Percentiles rank a stretch among this genome's conserved stretches.
phyloP scores from a whole-genome alignment of 805 yeast genomes.

The Ogataea salicorniae region DNA sequence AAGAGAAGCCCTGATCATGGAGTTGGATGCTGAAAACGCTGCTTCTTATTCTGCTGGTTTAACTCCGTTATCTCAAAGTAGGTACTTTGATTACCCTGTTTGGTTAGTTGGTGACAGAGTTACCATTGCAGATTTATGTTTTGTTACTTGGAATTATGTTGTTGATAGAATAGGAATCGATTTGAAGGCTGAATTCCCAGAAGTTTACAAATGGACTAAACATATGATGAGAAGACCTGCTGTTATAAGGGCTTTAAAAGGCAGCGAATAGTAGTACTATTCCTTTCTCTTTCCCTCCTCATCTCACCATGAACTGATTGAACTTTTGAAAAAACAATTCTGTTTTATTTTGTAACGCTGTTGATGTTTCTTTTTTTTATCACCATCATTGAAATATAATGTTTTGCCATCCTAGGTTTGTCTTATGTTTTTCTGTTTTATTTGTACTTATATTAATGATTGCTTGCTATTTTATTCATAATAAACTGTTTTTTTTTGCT shows the following conservation, averaged over 20 bases:
- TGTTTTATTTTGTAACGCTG: neutral
- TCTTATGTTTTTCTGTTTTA: no score
- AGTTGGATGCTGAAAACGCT: slow-evolving; percentile 79
- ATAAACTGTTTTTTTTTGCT: no score
- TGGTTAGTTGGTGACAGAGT: slow-evolving; percentile 88
- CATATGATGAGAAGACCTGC: slow-evolving; percentile 95
- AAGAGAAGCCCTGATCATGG: slow-evolving; percentile 86
- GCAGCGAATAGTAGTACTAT: slow-evolving; percentile 7
- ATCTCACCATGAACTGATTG: neutral
- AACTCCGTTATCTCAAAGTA: slow-evolving; percentile 76
- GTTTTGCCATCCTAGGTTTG: no score
- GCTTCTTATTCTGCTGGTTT: slow-evolving; percentile 85
- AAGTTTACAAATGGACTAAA: slow-evolving; percentile 93
- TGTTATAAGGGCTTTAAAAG: slow-evolving; percentile 79
- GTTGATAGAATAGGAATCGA: slow-evolving; percentile 90
- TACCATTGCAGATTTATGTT: slow-evolving; percentile 84
- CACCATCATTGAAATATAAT: no score
- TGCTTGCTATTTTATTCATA: no score
- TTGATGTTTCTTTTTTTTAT: no score
- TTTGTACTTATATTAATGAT: no score
- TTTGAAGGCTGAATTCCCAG: slow-evolving; percentile 83
- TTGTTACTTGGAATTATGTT: slow-evolving; percentile 96
- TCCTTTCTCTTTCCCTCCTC: neutral
- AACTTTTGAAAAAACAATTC: neutral
- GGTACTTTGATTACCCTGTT: slow-evolving; percentile 87